Conservation (phyloP, 176 grass and related monocot species). For the Oryza meridionalis region DNA sequence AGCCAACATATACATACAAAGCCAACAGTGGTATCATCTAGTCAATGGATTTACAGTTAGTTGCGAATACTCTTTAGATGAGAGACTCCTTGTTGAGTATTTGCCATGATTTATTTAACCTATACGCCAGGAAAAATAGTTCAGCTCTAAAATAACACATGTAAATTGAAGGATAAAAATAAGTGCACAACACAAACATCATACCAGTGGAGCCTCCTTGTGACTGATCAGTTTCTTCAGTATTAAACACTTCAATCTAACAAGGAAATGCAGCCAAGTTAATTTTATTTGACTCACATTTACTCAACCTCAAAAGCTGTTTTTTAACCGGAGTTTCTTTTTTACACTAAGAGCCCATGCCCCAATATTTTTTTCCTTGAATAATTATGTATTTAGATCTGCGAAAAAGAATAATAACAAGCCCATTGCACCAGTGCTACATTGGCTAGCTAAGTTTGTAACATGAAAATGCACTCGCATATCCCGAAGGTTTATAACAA, state of each 20-base stretch:
- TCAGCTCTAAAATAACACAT: neutral
- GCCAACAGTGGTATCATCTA: neutral
- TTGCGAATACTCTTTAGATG: slow-evolving; percentile 72
- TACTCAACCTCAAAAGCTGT: neutral
- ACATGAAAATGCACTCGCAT: neutral
- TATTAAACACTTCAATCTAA: slow-evolving; percentile 19
- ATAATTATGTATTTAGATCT: neutral
- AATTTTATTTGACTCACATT: slow-evolving; percentile 19
- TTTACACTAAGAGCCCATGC: neutral
- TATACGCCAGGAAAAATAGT: slow-evolving; percentile 40
- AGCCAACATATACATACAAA: too few relatives aligned
- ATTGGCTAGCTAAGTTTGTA: neutral
- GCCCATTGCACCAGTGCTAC: neutral
- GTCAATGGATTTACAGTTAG: slow-evolving; percentile 42
- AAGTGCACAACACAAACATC: neutral
- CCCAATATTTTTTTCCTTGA: neutral
- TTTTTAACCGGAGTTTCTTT: neutral
- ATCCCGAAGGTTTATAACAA: neutral
- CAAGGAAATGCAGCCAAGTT: slow-evolving; percentile 18
- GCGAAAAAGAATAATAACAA: neutral
- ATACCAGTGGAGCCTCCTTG: slow-evolving; percentile 45
- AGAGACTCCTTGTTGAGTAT: slow-evolving; percentile 47
- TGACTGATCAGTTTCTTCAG: slow-evolving; percentile 28
- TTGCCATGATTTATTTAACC: slow-evolving; percentile 45
- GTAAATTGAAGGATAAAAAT: neutral